Evolutionary conservation across 306 rosid species (phyloP).

Genomic region (Lupinus albus): DNA sequence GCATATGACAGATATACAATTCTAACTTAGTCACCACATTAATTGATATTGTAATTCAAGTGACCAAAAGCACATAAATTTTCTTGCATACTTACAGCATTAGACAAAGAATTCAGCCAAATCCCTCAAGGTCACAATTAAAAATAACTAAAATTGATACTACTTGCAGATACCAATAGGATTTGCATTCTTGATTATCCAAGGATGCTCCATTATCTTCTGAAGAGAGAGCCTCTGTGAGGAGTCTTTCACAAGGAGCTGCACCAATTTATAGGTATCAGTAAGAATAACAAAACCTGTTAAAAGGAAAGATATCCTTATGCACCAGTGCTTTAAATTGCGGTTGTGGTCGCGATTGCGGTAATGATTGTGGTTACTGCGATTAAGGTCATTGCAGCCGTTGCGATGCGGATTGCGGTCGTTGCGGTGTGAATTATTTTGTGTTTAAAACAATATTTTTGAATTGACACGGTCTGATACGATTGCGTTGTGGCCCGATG

Average conservation of each 20-base stretch:
- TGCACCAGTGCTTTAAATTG: no score
- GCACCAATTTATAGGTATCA: constrained; percentile 38
- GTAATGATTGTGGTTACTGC: no score
- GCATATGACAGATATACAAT: neutral
- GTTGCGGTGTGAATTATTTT: no score
- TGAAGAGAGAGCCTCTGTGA: constrained; percentile 74
- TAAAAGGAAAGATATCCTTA: constrained; percentile 7
- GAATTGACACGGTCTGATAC: no score
- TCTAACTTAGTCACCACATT: constrained; percentile 1
- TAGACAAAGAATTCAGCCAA: constrained; percentile 1
- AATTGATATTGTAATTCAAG: neutral
- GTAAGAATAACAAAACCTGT: constrained; percentile 2
- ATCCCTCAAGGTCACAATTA: constrained; percentile 22
- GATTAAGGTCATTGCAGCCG: no score
- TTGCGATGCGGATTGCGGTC: no score
- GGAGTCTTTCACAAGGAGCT: constrained; percentile 86
- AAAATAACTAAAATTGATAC: constrained; percentile 6
- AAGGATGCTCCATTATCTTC: constrained; percentile 81
- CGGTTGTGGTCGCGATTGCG: no score
- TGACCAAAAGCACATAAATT: constrained; percentile 1
- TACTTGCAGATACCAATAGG: constrained; percentile 55
- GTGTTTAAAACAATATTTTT: no score
- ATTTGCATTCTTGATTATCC: constrained; percentile 78
- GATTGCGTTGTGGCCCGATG: no score
- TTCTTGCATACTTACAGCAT: constrained; percentile 11